A percentile compares a stretch with the other conserved stretches of the same genome.
These are phyloP conservation scores for Yamagishiella unicocca DNA, from an alignment of 139 green algal genomes.

Conservation along the genomic window DNA sequence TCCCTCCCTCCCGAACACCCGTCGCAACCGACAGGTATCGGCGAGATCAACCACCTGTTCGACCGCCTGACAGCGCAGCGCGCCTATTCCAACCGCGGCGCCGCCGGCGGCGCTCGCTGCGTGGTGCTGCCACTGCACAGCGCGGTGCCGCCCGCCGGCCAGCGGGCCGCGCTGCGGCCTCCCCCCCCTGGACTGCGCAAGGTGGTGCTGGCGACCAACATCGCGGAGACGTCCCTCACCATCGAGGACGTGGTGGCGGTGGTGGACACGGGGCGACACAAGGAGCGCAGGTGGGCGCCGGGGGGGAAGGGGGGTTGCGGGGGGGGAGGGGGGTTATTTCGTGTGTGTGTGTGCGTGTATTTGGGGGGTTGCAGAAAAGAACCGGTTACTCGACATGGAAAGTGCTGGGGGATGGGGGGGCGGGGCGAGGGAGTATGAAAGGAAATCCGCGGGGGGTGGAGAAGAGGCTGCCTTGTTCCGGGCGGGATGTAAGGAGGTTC, in stretches of 20 bases:
- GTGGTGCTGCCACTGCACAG: constrained; percentile 88
- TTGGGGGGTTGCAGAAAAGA: too few relatives aligned
- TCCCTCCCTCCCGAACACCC: too few relatives aligned
- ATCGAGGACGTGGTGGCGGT: constrained; percentile 97
- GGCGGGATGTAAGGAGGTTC: too few relatives aligned
- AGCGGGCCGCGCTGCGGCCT: constrained; percentile 76
- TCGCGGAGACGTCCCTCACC: constrained; percentile 97
- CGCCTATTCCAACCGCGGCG: constrained; percentile 6
- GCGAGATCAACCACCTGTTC: constrained; percentile 78
- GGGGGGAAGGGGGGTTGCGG: not conserved
- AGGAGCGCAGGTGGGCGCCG: constrained; percentile 80
- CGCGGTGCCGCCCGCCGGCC: constrained; percentile 77
- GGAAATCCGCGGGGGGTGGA: too few relatives aligned
- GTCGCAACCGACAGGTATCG: constrained; percentile 76
- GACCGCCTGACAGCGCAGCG: constrained; percentile 63
- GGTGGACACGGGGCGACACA: constrained; percentile 88
- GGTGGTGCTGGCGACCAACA: constrained; percentile 96
- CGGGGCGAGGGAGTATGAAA: too few relatives aligned
- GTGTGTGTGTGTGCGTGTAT: too few relatives aligned
- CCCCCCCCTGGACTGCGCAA: constrained; percentile 56
- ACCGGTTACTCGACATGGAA: too few relatives aligned
- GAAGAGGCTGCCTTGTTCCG: too few relatives aligned
- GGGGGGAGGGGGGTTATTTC: not conserved
- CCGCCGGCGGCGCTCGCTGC: constrained; percentile 8
- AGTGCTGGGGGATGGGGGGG: too few relatives aligned